Evolutionary conservation across 495 filamentous ascomycete genomes (phyloP), one percentile per base, ranked within the genome.

Genomic region (Daldinia childiae): DNA sequence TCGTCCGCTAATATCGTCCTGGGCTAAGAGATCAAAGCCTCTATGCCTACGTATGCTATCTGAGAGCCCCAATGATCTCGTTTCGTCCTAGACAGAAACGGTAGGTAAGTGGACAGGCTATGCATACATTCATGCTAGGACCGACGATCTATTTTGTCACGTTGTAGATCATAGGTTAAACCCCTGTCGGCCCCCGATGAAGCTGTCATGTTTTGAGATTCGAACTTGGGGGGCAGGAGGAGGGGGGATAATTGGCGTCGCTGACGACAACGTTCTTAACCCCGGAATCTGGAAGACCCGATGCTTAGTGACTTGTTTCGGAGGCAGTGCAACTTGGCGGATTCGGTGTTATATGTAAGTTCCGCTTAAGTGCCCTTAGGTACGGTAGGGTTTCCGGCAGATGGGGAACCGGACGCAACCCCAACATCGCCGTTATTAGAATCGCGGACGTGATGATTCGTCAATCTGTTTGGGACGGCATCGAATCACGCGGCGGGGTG

Each of bases 251-350:
- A 26, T 51, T 57, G 29, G 3, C 34, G 27, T 58, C 43, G 58
- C 32, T 69, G 52, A 63, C 66, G 66, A 63, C 52, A 69, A 52
- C n/a, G 5, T 2, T n/a, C 39, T 41, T 17, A 17, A n/a, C n/a
- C 39, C 39, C 39, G 39, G 39, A 3, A 17, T 17, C 39, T 41
- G 4, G 39, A 58, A 39, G 30, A 36, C 51, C 51, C 39, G 59
- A 62, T 41, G 52, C 59, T 15, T 32, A 27, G 36, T 57, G 8
- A 57, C 51, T 61, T 48, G 59, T 51, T 36, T 58, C 36, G 39
- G 30, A 11, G 66, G 66, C 66, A 12, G 66, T 68, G 66, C 66
- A 34, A 55, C 64, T 67, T 61, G 58, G 64, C 57, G 26, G 64
- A 17, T 58, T 39, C 19, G 26, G n/a, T 17, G 4, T 14, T 48